Conservation (phyloP, 257 asterid genomes). For the Scutellaria baicalensis region DNA sequence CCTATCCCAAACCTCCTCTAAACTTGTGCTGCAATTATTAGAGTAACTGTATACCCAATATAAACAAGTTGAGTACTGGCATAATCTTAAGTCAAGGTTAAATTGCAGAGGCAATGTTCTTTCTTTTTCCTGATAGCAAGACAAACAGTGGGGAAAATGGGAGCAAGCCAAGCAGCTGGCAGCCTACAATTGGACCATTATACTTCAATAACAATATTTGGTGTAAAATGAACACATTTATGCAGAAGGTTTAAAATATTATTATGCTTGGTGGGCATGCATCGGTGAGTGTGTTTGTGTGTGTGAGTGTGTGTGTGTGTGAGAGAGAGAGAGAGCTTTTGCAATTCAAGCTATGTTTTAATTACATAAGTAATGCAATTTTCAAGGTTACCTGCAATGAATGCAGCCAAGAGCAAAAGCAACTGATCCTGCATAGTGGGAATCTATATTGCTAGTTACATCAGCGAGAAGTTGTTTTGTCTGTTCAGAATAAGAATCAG, state of each 20-base stretch:
- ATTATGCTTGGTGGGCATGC: not conserved
- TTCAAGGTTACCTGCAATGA: slow-evolving; percentile 78
- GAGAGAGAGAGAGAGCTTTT: not conserved
- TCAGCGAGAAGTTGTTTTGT: slow-evolving; percentile 80
- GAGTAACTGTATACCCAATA: not conserved
- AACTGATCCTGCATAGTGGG: slow-evolving; percentile 79
- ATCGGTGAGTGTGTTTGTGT: no score
- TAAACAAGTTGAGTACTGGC: slow-evolving; percentile 6
- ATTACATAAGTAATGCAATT: slow-evolving; percentile 3
- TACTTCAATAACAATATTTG: not conserved
- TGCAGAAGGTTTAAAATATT: not conserved
- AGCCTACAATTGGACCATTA: not conserved
- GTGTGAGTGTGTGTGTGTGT: not conserved
- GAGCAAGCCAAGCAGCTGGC: not conserved
- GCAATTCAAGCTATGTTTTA: slow-evolving; percentile 4
- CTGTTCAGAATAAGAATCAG: slow-evolving; percentile 42
- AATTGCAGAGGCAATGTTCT: not conserved
- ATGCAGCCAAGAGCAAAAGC: slow-evolving; percentile 94
- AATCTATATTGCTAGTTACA: slow-evolving; percentile 46
- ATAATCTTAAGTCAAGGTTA: not conserved
- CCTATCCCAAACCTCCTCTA: no score
- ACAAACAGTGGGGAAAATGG: not conserved
- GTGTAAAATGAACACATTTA: not conserved
- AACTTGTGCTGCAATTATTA: not conserved
- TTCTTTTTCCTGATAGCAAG: slow-evolving; percentile 11